phyloP scores from a whole-genome alignment of 805 yeast species.

The Candida verbasci region DNA sequence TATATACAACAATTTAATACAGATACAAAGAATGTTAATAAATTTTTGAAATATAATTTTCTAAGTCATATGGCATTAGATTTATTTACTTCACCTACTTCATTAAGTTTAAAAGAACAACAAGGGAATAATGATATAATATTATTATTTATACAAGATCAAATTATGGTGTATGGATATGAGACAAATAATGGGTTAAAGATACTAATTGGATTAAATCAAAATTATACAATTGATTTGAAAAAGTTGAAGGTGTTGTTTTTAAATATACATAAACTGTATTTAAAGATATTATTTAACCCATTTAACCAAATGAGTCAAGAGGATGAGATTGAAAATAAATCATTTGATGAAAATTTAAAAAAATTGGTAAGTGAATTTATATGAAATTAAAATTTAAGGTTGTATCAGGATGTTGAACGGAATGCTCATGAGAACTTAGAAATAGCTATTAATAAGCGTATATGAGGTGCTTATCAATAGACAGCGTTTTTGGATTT shows the following conservation, averaged over 20 bases:
- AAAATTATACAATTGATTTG: constrained; percentile 4
- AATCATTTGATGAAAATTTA: constrained; percentile 27
- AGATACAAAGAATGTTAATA: constrained; percentile 29
- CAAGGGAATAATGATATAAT: constrained; percentile 25
- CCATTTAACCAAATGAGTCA: constrained; percentile 40
- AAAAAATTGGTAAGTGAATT: constrained; percentile 21
- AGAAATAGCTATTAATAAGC: too few relatives aligned
- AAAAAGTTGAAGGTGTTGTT: constrained; percentile 19
- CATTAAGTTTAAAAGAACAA: constrained; percentile 35
- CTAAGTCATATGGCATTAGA: constrained; percentile 75
- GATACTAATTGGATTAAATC: constrained; percentile 49
- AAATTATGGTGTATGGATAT: constrained; percentile 60
- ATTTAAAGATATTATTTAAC: constrained; percentile 54
- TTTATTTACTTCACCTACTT: constrained; percentile 53
- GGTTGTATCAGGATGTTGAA: too few relatives aligned
- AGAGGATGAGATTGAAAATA: constrained; percentile 20
- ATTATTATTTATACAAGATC: constrained; percentile 63
- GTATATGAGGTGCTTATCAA: too few relatives aligned
- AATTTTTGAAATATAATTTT: constrained; percentile 58
- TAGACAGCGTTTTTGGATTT: too few relatives aligned
- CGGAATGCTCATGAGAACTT: too few relatives aligned
- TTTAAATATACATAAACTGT: constrained; percentile 46
- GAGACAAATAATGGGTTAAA: constrained; percentile 68
- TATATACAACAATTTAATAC: constrained; percentile 52
- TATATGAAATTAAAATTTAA: constrained; percentile 10